Base-by-base conservation (phyloP, 2,329 filamentous ascomycete species). In the Talaromyces islandicus region DNA sequence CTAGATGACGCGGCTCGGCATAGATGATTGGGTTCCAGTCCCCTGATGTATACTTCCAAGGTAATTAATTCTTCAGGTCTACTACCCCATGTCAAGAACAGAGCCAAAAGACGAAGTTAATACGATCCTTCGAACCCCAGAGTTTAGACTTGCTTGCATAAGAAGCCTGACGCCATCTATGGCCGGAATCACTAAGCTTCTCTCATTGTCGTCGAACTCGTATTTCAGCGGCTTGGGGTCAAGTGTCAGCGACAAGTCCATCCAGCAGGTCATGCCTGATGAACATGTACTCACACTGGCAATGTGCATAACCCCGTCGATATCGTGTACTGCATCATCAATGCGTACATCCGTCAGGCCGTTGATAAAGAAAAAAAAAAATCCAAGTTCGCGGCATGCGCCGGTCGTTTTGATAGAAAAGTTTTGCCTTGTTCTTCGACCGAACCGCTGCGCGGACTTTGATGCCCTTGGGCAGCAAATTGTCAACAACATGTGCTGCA, bases 21-120 rank as follows among this genome's bases (percentile, higher is more conserved):
- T 50, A 57, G 3, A 41, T 48, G 11, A 57, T 50, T 3, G 55
- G 55, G 41, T 57, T 57, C 55, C 55, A 57, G 38, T 57, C 55
- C 14, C 2, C 21, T 14, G 38, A 27, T 0, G 55, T 43, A 14
- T 57, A 57, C 30, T 21, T 50, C 30, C 21, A 57, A 5, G 38
- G 38, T n/a, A n/a, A n/a, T n/a, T 2, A 57, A 14, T 1, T 41
- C 12, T 27, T 43, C 32, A 11, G 27, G 9, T 41, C 32, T 41
- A 9, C n/a, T n/a, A n/a, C n/a, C 35, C 12, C 35, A 56, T 56
- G 21, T 56, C 32, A 17, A 56, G 54, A 19, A 56, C 54, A 7
- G 54, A 35, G n/a, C 54, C 54, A 24, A 56, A 56, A 4, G 54
- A 56, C 43, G 54, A 56, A 3, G 32, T 56, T 10, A 56, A 19